Base-by-base conservation (phyloP, 306 rosid species). In the Cicer chorassanicum region DNA sequence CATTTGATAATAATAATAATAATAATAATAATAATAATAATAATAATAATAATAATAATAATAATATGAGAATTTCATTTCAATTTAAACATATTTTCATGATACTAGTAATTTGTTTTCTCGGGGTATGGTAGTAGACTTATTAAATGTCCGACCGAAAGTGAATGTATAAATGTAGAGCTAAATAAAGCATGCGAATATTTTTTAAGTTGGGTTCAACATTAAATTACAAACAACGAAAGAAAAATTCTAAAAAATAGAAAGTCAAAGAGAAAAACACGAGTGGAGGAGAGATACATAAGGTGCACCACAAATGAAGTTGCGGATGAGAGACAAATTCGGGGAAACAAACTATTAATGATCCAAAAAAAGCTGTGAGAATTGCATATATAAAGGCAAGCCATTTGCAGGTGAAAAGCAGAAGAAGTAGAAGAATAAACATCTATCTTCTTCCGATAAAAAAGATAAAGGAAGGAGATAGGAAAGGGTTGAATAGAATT, bases 371-470 rank as follows among this genome's bases (percentile, higher is more conserved):
- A 9, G 38, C 14, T 51, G 29, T 7, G 1, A 3, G 8, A 7
- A 6, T 40, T 38, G 39, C 65, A 9, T 89, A 89, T 87, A 89
- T 79, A 85, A 85, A 72, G 78, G 65, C 12, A 77, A 44, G 66
- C 2, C 0, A 10, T 14, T 5, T 29, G 1, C 0, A 5, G 1
- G 4, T n/a, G 0, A 64, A 55, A 34, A 46, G 48, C 67, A 84
- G 85, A 84, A 82, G 82, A 77, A 78, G 34, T 29, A 29, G 80
- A 59, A 48, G 1, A 12, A 21, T 39, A 29, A 29, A 29, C 4
- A 16, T 11, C 64, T 24, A 36, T 82, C 87, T 86, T 79, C 90
- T 88, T 84, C 87, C 55, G n/a, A 34, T 60, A 64, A 38, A 60
- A 21, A 39, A 73, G 21, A 36, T 0, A 3, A 16, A 21, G 57